A percentile compares a stretch with the other conserved stretches of the same genome.
Conservation (phyloP, 768 basidiomycete genomes). For the Nidularia pulvinata region DNA sequence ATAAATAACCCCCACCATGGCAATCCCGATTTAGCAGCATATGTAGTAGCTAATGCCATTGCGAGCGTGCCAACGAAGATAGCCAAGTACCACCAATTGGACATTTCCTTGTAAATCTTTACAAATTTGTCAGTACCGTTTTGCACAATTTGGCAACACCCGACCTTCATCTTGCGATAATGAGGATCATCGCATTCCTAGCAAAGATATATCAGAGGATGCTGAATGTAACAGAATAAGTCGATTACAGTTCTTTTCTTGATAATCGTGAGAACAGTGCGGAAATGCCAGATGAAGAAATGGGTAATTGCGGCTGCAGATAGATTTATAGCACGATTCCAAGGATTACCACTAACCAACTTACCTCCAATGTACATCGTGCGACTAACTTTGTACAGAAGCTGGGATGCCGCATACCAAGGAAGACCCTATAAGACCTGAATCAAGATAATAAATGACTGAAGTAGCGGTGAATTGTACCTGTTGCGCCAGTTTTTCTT, state of each 20-base stretch:
- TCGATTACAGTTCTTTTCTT: slow-evolving; percentile 19
- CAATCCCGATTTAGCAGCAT: slow-evolving; percentile 29
- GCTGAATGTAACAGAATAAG: slow-evolving; percentile 13
- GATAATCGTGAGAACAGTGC: slow-evolving; percentile 33
- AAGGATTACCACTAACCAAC: not conserved
- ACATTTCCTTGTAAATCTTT: slow-evolving; percentile 30
- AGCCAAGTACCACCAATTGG: slow-evolving; percentile 30
- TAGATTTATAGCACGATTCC: not conserved
- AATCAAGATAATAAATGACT: not conserved
- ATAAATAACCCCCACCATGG: slow-evolving; percentile 36
- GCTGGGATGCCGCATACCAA: slow-evolving; percentile 41
- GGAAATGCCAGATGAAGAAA: slow-evolving; percentile 45
- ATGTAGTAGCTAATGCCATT: slow-evolving; percentile 28
- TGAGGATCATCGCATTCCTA: slow-evolving; percentile 33
- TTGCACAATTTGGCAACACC: not conserved
- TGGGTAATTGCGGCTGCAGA: slow-evolving; percentile 39
- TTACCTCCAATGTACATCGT: slow-evolving; percentile 36
- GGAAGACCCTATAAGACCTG: slow-evolving; percentile 25
- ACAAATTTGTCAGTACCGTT: not conserved
- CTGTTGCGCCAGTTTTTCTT: slow-evolving; percentile 35
- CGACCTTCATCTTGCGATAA: slow-evolving; percentile 33
- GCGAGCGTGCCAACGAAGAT: slow-evolving; percentile 25
- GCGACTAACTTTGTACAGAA: slow-evolving; percentile 32
- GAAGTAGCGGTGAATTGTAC: slow-evolving; percentile 4
- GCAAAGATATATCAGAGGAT: slow-evolving; percentile 9